Base-by-base conservation (phyloP, 176 grass and related monocot genomes). In the Oryza officinalis region DNA sequence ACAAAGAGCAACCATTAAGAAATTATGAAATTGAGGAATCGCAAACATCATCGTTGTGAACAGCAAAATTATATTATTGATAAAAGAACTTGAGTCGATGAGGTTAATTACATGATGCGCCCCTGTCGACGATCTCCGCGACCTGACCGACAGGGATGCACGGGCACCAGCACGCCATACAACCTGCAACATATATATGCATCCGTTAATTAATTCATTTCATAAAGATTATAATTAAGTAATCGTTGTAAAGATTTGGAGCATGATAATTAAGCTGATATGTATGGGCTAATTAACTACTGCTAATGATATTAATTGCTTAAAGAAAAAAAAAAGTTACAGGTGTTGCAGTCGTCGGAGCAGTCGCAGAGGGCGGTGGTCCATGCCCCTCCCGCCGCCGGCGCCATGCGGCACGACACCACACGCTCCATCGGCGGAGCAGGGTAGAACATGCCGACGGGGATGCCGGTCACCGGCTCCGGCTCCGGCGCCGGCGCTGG, bases 331-430 rank as follows among this genome's bases (percentile, higher is more conserved):
- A 6, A 35, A 35, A 35, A 7, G 5, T 80, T 43, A 80, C 84
- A 86, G 54, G 61, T 72, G 27, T 71, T 14, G 76, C 76, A 72
- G 76, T 86, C 84, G 28, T 78, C 69, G 76, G 18, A 52, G 84
- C 77, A 80, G 59, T 64, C 76, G 23, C 68, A 86, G 15, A 86
- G 69, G 13, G 59, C 84, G 41, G 76, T 86, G 15, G 59, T 80
- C 84, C 84, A 86, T 0, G 43, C n/a, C 14, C 41, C 60, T 23
- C 41, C 15, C 0, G 47, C 64, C 11, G 22, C 35, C 5, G 37
- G 37, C 37, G 37, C 7, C 37, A 38, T 38, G 37, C 37, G 37
- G 28, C 54, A 18, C 2, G 50, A 28, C 7, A 37, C 28, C 52
- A 12, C 50, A 31, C 22, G 22, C 4, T 25, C 76, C 76, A 33